phyloP scores from a whole-genome alignment of 148 eudicot species.

The Spergularia marina region DNA sequence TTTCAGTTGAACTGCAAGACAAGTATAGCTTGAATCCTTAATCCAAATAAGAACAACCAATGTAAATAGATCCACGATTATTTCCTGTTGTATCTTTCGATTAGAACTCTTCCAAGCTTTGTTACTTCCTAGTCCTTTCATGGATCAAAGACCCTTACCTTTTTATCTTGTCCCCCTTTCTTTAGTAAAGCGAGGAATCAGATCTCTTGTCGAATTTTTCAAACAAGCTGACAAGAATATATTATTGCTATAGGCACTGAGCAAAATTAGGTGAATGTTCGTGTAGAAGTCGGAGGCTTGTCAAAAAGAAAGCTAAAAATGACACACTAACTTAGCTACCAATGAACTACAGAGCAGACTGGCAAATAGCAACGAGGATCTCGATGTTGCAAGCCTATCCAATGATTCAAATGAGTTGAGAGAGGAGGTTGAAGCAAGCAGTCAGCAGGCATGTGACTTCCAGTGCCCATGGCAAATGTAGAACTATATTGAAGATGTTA shows the following conservation, averaged over 20 bases:
- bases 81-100: background rate
- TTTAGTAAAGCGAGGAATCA: slow-evolving; percentile 31
- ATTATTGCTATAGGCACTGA: slow-evolving; percentile 10
- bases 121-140: background rate
- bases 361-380: slow-evolving; percentile 19
- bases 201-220: slow-evolving; percentile 20
- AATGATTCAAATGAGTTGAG: slow-evolving; percentile 24
- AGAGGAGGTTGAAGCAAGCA: slow-evolving; percentile 29
- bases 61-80: background rate
- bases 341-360: slow-evolving; percentile 21
- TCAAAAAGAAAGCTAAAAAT: slow-evolving; percentile 38
- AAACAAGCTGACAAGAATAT: slow-evolving; percentile 31
- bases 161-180: slow-evolving; percentile 9
- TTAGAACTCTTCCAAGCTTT: background rate
- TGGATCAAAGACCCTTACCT: slow-evolving; percentile 6
- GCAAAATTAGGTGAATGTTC: slow-evolving; percentile 36
- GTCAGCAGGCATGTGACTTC: slow-evolving; percentile 21
- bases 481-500: slow-evolving; percentile 14
- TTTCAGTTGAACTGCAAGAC: slow-evolving; percentile 28
- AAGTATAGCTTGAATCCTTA: background rate
- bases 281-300: slow-evolving; percentile 45
- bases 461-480: slow-evolving; percentile 15
- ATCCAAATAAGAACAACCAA: background rate
- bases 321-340: slow-evolving; percentile 17
- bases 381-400: slow-evolving; percentile 23